Percentiles rank a stretch among this genome's conserved stretches.
phyloP scores from a whole-genome alignment of 768 basidiomycete genomes.

The Amanita rubescens region DNA sequence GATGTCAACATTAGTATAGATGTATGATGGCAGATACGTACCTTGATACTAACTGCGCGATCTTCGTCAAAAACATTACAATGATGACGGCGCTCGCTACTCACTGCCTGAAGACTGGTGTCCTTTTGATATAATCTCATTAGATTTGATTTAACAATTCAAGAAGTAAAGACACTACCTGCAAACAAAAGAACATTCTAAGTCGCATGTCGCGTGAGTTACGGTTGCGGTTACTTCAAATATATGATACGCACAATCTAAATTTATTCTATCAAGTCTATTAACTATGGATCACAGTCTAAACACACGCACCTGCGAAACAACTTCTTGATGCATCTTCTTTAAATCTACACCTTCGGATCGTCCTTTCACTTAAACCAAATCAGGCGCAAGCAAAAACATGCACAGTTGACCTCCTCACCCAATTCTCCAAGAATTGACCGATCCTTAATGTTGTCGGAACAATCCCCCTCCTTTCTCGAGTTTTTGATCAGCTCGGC shows the following conservation, averaged over 20 bases:
- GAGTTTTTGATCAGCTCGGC: neutral
- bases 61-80: neutral
- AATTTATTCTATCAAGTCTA: neutral
- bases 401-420: neutral
- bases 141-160: neutral
- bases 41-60: neutral
- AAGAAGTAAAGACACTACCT: neutral
- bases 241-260: neutral
- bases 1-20: neutral
- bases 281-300: too few species aligned
- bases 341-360: neutral
- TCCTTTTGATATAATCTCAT: neutral
- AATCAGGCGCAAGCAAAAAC: neutral
- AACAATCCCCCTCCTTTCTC: neutral
- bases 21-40: neutral
- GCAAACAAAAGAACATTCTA: neutral
- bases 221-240: too few species aligned
- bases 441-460: neutral
- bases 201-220: neutral
- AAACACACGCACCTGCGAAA: neutral
- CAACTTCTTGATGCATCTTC: neutral
- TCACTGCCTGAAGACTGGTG: conserved; percentile 21
- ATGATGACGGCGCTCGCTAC: conserved; percentile 6
- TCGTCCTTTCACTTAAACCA: neutral
- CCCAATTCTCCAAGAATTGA: conserved; percentile 1